A percentile compares a stretch with the other conserved stretches of the same genome.
Conservation (phyloP, 1,284 basidiomycete species). For the Apiotrichum montevideense region DNA sequence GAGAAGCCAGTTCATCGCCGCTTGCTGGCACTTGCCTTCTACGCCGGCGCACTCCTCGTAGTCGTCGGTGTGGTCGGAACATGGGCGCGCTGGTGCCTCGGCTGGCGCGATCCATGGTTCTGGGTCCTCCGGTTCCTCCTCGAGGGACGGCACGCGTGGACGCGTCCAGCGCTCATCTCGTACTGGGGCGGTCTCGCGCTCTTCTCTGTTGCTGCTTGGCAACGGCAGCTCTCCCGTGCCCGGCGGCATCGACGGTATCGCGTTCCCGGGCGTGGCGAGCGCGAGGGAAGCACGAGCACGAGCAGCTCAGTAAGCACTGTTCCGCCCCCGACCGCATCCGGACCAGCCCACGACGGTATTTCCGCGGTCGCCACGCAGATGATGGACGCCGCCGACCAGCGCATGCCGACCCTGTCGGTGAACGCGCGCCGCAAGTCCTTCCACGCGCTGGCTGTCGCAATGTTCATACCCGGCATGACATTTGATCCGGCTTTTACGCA, state of each 20-base stretch:
- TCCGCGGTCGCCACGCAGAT: conserved; percentile 60
- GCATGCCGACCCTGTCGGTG: conserved; percentile 77
- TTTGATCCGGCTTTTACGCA: conserved; percentile 94
- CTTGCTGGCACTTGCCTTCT: conserved; percentile 79
- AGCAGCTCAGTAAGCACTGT: neutral
- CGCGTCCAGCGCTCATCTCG: conserved; percentile 65
- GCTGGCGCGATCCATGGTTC: conserved; percentile 77
- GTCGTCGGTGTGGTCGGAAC: conserved; percentile 80
- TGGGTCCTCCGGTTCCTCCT: conserved; percentile 73
- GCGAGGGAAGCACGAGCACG: neutral
- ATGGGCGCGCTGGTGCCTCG: conserved; percentile 87
- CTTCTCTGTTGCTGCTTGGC: conserved; percentile 88
- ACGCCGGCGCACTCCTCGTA: conserved; percentile 68
- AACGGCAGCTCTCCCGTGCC: conserved; percentile 70
- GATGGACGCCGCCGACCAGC: conserved; percentile 78
- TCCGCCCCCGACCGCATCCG: neutral
- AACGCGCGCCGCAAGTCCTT: conserved; percentile 98
- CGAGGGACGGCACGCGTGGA: conserved; percentile 72
- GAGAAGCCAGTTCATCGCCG: conserved; percentile 80
- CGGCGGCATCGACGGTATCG: conserved; percentile 53
- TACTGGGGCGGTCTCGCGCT: conserved; percentile 81
- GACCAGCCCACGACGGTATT: neutral
- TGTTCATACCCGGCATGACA: conserved; percentile 91
- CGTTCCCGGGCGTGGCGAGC: conserved; percentile 14
- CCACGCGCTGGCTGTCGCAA: conserved; percentile 87